A percentile compares a stretch with the other conserved stretches of the same genome.
Evolutionary conservation across 2,329 filamentous ascomycete genomes (phyloP).

Genomic region (Cercospora sp.): DNA sequence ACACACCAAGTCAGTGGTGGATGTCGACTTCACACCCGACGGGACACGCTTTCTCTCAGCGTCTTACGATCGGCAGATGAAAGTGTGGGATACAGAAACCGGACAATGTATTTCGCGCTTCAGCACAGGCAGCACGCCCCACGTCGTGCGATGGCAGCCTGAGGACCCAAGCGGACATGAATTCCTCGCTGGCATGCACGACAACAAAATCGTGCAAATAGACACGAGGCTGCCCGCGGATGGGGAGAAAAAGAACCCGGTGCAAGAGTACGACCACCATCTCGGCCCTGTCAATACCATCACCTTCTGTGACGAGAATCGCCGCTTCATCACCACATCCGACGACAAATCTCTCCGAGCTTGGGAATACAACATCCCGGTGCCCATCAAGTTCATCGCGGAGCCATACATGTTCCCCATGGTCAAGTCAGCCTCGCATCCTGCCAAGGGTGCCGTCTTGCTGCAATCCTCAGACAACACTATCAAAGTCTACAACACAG

Average conservation of each 20-base stretch:
- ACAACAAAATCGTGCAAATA: conserved; percentile 98
- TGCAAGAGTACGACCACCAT: conserved; percentile 98
- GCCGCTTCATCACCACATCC: conserved; percentile 95
- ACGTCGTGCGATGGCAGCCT: conserved; percentile 92
- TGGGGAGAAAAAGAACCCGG: conserved; percentile 58
- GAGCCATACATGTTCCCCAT: conserved; percentile 98
- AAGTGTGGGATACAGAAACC: conserved; percentile 96
- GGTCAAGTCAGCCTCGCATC: conserved; percentile 80
- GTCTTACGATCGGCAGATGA: conserved; percentile 93
- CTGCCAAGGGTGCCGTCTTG: conserved; percentile 88
- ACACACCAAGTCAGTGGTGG: conserved; percentile 85
- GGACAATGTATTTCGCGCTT: conserved; percentile 85
- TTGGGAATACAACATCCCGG: conserved; percentile 98
- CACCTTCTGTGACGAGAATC: conserved; percentile 90
- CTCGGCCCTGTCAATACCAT: conserved; percentile 97
- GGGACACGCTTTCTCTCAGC: conserved; percentile 87
- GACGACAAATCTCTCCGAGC: conserved; percentile 95
- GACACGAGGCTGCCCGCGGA: conserved; percentile 68
- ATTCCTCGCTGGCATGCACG: conserved; percentile 94
- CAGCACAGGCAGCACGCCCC: conserved; percentile 90
- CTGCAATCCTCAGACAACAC: conserved; percentile 95
- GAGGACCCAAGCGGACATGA: conserved; percentile 74
- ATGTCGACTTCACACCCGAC: conserved; percentile 79
- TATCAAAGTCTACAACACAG: conserved; percentile 91
- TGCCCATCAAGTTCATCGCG: conserved; percentile 97